Evolutionary conservation across 2,329 filamentous ascomycete species (phyloP).

Genomic region (Hypoxylon sp.): DNA sequence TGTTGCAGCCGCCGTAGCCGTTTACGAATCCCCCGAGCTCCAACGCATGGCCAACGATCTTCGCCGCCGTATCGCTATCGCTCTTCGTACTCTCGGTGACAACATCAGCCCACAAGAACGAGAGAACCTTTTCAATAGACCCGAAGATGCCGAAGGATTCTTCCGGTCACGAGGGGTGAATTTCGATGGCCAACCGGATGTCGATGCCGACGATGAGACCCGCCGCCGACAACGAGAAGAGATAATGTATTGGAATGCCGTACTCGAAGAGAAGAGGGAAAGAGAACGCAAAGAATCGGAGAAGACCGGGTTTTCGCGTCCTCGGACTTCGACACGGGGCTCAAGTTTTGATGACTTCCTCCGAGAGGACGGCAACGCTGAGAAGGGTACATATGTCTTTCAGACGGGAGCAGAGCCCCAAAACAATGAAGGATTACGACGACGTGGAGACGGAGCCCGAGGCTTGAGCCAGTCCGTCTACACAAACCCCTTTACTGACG

Average conservation of each 20-base stretch:
- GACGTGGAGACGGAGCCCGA: slow-evolving; percentile 64
- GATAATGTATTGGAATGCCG: slow-evolving; percentile 75
- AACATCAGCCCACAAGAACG: slow-evolving; percentile 65
- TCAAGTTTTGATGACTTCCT: slow-evolving; percentile 74
- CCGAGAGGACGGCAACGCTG: slow-evolving; percentile 64
- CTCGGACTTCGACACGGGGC: slow-evolving; percentile 53
- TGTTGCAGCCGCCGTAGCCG: slow-evolving; percentile 70
- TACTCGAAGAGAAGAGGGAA: slow-evolving; percentile 67
- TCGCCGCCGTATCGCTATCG: slow-evolving; percentile 72
- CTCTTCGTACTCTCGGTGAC: slow-evolving; percentile 72
- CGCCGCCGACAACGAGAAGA: slow-evolving; percentile 74
- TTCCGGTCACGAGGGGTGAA: slow-evolving; percentile 65
- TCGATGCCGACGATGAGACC: slow-evolving; percentile 75
- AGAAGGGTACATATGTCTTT: slow-evolving; percentile 70
- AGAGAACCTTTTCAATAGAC: slow-evolving; percentile 74
- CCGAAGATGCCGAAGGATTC: slow-evolving; percentile 77
- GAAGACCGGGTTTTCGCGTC: slow-evolving; percentile 45
- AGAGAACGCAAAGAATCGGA: slow-evolving; percentile 53
- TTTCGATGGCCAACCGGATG: slow-evolving; percentile 60
- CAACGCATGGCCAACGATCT: slow-evolving; percentile 74
- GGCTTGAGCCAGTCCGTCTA: slow-evolving; percentile 65
- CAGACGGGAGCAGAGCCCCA: slow-evolving; percentile 68
- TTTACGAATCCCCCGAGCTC: slow-evolving; percentile 76
- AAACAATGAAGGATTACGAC: slow-evolving; percentile 63
- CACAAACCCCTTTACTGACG: slow-evolving; percentile 73